Base-by-base conservation (phyloP, 2,329 filamentous ascomycete genomes). In the Xylariomycetidae sp. region DNA sequence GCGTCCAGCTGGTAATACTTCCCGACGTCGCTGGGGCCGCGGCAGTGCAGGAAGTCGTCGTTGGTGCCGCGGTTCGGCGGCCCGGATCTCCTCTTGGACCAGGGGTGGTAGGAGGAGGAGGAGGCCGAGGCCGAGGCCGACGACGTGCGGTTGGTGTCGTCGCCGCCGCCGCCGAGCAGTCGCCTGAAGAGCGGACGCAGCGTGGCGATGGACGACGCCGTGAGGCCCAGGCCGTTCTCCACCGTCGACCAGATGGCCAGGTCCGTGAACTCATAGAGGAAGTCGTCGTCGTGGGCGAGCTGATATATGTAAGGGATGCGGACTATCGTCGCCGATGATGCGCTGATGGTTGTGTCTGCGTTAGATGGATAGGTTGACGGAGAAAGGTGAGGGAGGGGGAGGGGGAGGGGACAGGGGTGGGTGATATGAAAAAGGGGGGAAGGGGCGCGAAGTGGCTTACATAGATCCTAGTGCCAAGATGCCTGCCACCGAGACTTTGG, bases 241-340 rank as follows among this genome's bases (percentile, higher is more conserved):
- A 62, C 53, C 29, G 64, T 63, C 4, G 59, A 64, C 64, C 64
- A 68, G 36, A 66, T 65, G 5, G 60, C 57, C 6, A 66, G 46
- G 41, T 63, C 63, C 12, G 62, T 59, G 36, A 62, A 63, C 34
- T 59, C 55, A 52, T 60, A 65, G 2, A 63, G 49, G 30, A 58
- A 59, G 34, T 68, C 63, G 8, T 40, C 38, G 17, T 56, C 57
- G n/a, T 53, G 42, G 3, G 50, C 48, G 5, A 67, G 51, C 20
- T 53, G 41, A 36, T 53, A 51, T n/a, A 66, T 58, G 42, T 66
- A 68, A 5, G 61, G 57, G 19, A 68, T 59, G 11, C 64, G 61
- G 17, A 66, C 56, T 28, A 67, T 58, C 4, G 63, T 66, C 12
- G 63, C 64, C 11, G 60, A 48, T 4, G 61, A 64, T 13, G 62